Percentiles rank a stretch among this genome's conserved stretches.
Evolutionary conservation across 164 flowering plant species (phyloP).

Genomic region (Macadamia tetraphylla): DNA sequence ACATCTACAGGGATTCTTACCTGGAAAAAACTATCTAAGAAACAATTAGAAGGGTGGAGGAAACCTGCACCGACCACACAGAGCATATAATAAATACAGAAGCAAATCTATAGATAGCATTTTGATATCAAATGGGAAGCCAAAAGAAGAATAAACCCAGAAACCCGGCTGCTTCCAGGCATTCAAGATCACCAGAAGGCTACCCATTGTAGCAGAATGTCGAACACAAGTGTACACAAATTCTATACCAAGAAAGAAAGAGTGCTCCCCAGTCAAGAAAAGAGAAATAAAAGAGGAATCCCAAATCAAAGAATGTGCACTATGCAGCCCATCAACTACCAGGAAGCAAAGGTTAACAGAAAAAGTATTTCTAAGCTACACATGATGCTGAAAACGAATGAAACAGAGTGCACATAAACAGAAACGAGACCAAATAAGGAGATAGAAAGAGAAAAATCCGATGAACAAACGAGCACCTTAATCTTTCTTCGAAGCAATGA

Average conservation of each 20-base stretch:
- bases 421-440: not conserved
- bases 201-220: no score
- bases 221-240: no score
- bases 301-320: no score
- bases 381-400: not conserved
- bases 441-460: not conserved
- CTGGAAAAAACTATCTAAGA: constrained; percentile 12
- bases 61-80: constrained; percentile 21
- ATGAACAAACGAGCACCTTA: not conserved
- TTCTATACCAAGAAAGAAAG: no score
- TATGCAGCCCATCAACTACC: no score
- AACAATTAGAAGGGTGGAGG: constrained; percentile 10
- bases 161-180: constrained; percentile 4
- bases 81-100: not conserved
- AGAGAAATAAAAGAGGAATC: no score
- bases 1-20: constrained; percentile 13
- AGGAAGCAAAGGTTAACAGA: no score
- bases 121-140: not conserved
- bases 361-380: not conserved
- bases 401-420: not conserved
- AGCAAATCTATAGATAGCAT: not conserved
- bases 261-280: no score
- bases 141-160: not conserved
- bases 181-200: not conserved
- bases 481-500: not conserved